These are phyloP conservation scores for Xylariomycetidae sp. DNA, from an alignment of 2,329 filamentous ascomycete species.

Conservation along the genomic window DNA sequence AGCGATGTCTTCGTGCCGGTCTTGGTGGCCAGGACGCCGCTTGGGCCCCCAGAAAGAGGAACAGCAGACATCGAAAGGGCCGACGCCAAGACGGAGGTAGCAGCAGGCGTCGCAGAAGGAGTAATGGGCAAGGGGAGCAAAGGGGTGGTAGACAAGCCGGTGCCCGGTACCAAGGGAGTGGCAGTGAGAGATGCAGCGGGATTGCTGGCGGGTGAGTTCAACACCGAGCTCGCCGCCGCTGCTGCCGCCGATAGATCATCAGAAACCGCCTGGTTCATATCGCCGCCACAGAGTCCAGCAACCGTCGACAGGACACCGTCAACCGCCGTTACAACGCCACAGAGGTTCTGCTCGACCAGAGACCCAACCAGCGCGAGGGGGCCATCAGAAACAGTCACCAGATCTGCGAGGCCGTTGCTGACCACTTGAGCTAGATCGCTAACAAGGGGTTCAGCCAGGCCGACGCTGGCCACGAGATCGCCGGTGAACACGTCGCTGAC, in stretches of 20 bases:
- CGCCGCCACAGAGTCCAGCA: constrained; percentile 18
- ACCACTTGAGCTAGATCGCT: constrained; percentile 11
- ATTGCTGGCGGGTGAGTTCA: neutral
- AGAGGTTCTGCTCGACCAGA: constrained; percentile 18
- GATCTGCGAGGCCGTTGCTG: constrained; percentile 14
- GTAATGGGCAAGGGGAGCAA: too few species aligned
- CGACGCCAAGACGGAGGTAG: too few species aligned
- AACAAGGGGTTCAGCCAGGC: constrained; percentile 10
- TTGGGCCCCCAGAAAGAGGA: too few species aligned
- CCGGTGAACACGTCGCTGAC: constrained; percentile 10
- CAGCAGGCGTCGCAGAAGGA: too few species aligned
- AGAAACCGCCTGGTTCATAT: constrained; percentile 14
- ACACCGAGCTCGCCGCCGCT: neutral
- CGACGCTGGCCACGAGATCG: constrained; percentile 9
- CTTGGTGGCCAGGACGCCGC: too few species aligned
- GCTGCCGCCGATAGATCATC: constrained; percentile 10
- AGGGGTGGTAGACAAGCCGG: too few species aligned
- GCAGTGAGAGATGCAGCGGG: constrained; percentile 5
- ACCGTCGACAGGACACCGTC: constrained; percentile 19
- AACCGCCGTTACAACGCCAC: constrained; percentile 15
- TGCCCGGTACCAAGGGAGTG: too few species aligned
- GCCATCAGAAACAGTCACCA: constrained; percentile 12
- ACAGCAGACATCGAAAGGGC: too few species aligned
- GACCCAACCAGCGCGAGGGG: constrained; percentile 15
- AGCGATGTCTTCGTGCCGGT: too few species aligned